phyloP scores from a whole-genome alignment of 2,329 filamentous ascomycete species.

The Fusarium sterilihyphosum region DNA sequence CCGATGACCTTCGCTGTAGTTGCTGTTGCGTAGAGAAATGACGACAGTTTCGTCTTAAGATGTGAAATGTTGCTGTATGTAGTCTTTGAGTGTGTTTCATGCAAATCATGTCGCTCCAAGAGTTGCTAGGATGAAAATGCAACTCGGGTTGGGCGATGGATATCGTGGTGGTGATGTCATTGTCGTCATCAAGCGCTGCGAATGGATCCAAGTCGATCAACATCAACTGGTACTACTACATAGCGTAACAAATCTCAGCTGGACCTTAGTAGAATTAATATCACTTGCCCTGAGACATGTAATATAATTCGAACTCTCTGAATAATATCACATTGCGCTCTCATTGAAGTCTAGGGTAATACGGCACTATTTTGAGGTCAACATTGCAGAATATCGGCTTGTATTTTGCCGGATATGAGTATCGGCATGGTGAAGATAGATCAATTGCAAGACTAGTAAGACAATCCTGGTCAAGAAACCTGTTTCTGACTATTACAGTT shows the following conservation, averaged over 20 bases:
- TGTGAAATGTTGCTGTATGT: rapidly evolving
- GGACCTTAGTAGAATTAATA: too few relatives aligned
- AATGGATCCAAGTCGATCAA: background rate
- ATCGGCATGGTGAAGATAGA: too few relatives aligned
- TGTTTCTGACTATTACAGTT: background rate
- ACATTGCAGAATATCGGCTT: rapidly evolving
- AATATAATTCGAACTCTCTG: rapidly evolving
- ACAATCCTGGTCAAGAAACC: background rate
- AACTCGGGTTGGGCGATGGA: background rate
- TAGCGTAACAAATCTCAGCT: too few relatives aligned
- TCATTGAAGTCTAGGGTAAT: background rate
- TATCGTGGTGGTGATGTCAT: conserved; percentile 19
- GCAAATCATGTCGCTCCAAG: background rate
- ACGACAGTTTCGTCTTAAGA: rapidly evolving
- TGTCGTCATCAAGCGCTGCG: conserved; percentile 25
- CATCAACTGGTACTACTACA: too few relatives aligned
- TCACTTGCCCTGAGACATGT: too few relatives aligned
- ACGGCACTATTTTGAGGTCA: rapidly evolving
- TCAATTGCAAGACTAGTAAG: too few relatives aligned
- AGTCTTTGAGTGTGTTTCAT: background rate
- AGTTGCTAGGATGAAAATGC: background rate
- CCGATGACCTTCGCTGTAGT: background rate
- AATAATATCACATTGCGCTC: rapidly evolving
- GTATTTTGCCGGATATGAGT: background rate
- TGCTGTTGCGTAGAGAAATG: background rate